Conservation (phyloP, 2,329 filamentous ascomycete species). For the Neofusicoccum sp. region DNA sequence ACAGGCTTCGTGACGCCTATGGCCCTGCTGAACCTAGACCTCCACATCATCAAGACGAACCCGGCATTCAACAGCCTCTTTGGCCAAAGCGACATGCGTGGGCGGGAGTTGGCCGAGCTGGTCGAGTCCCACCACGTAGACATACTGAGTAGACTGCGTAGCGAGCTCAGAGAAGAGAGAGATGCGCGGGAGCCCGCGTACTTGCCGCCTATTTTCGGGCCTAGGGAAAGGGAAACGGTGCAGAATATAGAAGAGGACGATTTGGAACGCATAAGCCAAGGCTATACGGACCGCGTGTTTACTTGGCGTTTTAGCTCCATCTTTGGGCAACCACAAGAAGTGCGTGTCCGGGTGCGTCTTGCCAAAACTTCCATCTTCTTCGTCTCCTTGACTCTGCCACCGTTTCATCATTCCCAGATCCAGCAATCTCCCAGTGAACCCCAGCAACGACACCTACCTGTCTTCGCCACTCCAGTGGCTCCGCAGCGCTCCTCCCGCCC, state of each 20-base stretch:
- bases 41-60: conserved; percentile 51
- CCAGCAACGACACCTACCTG: not conserved
- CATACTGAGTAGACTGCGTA: conserved; percentile 47
- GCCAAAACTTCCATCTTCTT: conserved; percentile 42
- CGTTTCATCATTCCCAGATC: conserved; percentile 5
- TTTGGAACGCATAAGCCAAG: conserved; percentile 47
- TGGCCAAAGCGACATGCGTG: conserved; percentile 40
- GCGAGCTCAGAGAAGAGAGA: conserved; percentile 49
- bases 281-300: conserved; percentile 41
- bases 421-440: not conserved
- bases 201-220: conserved; percentile 52
- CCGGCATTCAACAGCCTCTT: conserved; percentile 48
- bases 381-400: conserved; percentile 33
- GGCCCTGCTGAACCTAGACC: conserved; percentile 51
- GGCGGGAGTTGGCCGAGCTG: conserved; percentile 47
- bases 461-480: conserved; percentile 5
- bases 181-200: conserved; percentile 52
- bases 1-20: conserved; percentile 22
- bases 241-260: conserved; percentile 45
- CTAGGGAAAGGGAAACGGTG: conserved; percentile 47
- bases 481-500: conserved; percentile 1
- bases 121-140: conserved; percentile 46
- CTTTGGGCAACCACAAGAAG: conserved; percentile 21
- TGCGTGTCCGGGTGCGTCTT: conserved; percentile 38
- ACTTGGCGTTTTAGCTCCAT: conserved; percentile 19